These are phyloP conservation scores for Lachnellula suecica DNA, from an alignment of 2,329 filamentous ascomycete species.

Conservation along the genomic window DNA sequence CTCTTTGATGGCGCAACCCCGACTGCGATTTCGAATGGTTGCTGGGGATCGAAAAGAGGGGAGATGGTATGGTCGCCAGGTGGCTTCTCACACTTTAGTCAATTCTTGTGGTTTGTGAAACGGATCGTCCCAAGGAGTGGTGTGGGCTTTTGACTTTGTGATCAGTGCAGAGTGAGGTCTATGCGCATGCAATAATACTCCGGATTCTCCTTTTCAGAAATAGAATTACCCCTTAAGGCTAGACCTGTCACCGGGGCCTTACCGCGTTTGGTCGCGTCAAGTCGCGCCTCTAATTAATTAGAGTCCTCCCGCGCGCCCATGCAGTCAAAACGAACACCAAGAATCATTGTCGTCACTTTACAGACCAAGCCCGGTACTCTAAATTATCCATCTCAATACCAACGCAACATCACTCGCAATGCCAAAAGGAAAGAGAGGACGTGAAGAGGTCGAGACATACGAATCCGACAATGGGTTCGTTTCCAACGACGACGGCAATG, in stretches of 20 bases:
- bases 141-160: too few species aligned
- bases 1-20: background rate
- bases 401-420: slow-evolving; percentile 14
- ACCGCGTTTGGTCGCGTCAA: background rate
- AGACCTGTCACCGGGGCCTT: background rate
- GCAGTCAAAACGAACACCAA: background rate
- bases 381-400: too few species aligned
- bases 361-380: too few species aligned
- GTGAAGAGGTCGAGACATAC: slow-evolving; percentile 30
- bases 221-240: too few species aligned
- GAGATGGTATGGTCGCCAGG: too few species aligned
- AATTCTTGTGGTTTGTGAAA: slow-evolving; percentile 7
- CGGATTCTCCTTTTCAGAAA: background rate
- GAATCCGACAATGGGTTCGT: slow-evolving; percentile 35
- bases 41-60: too few species aligned
- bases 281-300: too few species aligned
- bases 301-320: too few species aligned
- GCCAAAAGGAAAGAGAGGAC: slow-evolving; percentile 24
- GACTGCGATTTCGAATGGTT: too few species aligned
- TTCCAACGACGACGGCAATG: slow-evolving; percentile 28
- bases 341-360: background rate
- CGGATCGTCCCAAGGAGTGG: too few species aligned
- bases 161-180: too few species aligned
- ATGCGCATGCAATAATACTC: background rate
- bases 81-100: too few species aligned